Conservation (phyloP, 1,139 yeast genomes). For the Tardiomyces depauwii region DNA sequence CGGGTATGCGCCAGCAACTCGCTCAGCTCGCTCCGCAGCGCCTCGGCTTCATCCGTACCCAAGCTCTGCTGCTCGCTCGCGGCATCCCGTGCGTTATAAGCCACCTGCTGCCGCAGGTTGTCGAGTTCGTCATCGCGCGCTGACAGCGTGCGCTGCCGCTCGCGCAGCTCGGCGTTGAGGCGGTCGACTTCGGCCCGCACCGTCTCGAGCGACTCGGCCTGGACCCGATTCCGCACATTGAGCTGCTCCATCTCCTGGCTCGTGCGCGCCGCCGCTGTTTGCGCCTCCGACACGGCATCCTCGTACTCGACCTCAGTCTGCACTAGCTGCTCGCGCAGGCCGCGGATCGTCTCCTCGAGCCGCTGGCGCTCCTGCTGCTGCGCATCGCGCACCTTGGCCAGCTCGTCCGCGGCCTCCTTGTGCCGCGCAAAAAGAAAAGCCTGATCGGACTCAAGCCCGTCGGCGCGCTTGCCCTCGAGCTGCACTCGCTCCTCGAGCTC, state of each 20-base stretch:
- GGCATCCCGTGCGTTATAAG: too few relatives aligned
- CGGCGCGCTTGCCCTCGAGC: constrained; percentile 1
- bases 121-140: background rate
- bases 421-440: background rate
- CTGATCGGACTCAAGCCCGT: constrained; percentile 1
- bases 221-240: background rate
- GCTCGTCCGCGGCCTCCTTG: background rate
- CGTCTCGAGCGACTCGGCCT: background rate
- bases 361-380: background rate
- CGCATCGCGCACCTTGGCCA: background rate
- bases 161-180: background rate
- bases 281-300: background rate
- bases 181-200: background rate
- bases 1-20: background rate
- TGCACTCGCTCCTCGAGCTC: background rate
- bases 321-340: background rate
- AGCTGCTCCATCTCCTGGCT: background rate
- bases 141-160: background rate
- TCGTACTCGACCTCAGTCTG: constrained; percentile 1
- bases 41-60: background rate
- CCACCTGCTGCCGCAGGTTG: background rate
- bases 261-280: background rate
- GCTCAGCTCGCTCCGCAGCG: background rate
- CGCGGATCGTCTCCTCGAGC: background rate
- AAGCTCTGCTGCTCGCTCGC: too few relatives aligned